Percentiles rank a stretch among this genome's conserved stretches.
Evolutionary conservation across 306 rosid genomes (phyloP).

Genomic region (Abrus precatorius): DNA sequence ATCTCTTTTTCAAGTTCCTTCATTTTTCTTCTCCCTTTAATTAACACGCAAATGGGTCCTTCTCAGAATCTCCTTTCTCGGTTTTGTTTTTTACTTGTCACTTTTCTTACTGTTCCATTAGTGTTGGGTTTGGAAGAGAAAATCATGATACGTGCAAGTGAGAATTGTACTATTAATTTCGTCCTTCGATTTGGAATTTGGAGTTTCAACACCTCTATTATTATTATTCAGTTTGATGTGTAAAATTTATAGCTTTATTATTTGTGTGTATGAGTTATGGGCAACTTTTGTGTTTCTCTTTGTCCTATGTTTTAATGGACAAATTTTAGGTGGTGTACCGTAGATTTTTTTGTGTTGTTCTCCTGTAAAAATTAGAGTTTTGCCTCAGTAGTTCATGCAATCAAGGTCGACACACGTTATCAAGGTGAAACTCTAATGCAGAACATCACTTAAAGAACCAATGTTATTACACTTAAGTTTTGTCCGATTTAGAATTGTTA

Average conservation of each 20-base stretch:
- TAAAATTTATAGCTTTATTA: constrained; percentile 1
- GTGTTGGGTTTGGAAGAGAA: constrained; percentile 1
- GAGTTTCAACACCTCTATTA: not conserved
- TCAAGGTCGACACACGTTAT: too few relatives aligned
- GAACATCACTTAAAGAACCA: too few relatives aligned
- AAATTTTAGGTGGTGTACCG: too few relatives aligned
- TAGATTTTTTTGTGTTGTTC: too few relatives aligned
- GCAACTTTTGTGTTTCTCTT: constrained; percentile 12
- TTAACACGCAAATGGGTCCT: constrained; percentile 31
- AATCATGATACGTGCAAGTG: not conserved
- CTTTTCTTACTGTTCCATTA: constrained; percentile 39
- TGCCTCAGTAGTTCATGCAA: too few relatives aligned
- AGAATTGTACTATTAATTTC: not conserved
- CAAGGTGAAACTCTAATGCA: too few relatives aligned
- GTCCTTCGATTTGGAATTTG: not conserved
- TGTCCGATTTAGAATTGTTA: not conserved
- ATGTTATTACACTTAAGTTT: too few relatives aligned
- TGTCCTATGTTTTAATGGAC: not conserved
- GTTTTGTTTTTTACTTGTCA: not conserved
- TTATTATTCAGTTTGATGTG: not conserved
- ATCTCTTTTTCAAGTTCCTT: constrained; percentile 2
- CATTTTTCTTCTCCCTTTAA: constrained; percentile 23
- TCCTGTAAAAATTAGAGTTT: too few relatives aligned
- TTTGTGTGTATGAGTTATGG: not conserved
- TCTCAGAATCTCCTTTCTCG: constrained; percentile 14